Conservation (phyloP, 2,329 filamentous ascomycete species). For the Fusarium subglutinans region DNA sequence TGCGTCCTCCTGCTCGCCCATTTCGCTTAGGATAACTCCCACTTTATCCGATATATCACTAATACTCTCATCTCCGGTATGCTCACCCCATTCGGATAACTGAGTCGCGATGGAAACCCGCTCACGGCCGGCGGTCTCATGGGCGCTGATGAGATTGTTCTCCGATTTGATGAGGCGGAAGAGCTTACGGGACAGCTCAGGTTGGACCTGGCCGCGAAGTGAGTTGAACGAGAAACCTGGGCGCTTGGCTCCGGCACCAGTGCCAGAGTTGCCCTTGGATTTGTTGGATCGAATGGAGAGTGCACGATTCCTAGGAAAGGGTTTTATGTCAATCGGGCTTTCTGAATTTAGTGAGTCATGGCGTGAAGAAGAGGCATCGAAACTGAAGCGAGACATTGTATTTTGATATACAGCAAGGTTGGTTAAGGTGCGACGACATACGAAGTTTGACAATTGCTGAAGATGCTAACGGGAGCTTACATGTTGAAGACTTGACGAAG, state of each 20-base stretch:
- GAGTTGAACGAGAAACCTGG: slow-evolving; percentile 84
- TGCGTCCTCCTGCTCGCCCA: slow-evolving; percentile 91
- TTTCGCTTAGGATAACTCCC: slow-evolving; percentile 88
- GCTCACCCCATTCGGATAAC: slow-evolving; percentile 95
- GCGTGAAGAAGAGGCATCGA: slow-evolving; percentile 42
- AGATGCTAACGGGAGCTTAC: slow-evolving; percentile 27
- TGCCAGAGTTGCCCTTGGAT: slow-evolving; percentile 52
- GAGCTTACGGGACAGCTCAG: slow-evolving; percentile 87
- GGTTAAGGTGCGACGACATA: background rate
- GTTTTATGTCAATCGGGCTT: slow-evolving; percentile 40
- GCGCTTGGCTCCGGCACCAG: slow-evolving; percentile 54
- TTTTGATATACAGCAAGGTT: background rate
- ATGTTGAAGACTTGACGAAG: slow-evolving; percentile 19
- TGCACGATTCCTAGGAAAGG: slow-evolving; percentile 71
- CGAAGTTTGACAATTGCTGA: background rate
- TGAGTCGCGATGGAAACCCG: slow-evolving; percentile 86
- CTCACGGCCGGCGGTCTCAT: slow-evolving; percentile 87
- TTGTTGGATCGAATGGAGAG: slow-evolving; percentile 77
- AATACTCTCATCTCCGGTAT: slow-evolving; percentile 85
- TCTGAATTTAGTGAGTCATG: slow-evolving; percentile 31
- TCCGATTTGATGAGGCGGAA: slow-evolving; percentile 95
- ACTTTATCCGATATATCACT: slow-evolving; percentile 96
- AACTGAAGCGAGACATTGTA: slow-evolving; percentile 47
- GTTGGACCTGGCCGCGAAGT: slow-evolving; percentile 84
- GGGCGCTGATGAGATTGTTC: slow-evolving; percentile 85